A percentile compares a stretch with the other conserved stretches of the same genome.
Conservation (phyloP, 2,329 filamentous ascomycete species). For the Aspergillus ustus region DNA sequence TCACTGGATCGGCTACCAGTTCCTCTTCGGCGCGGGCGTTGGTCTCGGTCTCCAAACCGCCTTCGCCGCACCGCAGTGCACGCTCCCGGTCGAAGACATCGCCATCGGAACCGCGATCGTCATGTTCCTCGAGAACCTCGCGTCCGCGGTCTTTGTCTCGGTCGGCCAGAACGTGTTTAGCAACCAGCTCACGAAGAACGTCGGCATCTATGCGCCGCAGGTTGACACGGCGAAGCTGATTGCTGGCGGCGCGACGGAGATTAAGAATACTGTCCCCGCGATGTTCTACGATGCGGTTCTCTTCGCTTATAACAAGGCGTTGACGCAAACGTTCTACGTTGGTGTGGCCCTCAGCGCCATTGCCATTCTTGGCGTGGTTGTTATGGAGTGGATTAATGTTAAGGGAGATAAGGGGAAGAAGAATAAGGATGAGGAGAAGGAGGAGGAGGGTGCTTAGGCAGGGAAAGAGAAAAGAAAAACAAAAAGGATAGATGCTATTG, state of each 20-base stretch:
- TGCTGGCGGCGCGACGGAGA: slow-evolving; percentile 17
- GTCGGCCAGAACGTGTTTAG: slow-evolving; percentile 24
- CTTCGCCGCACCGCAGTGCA: slow-evolving; percentile 7
- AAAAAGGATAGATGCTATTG: neutral
- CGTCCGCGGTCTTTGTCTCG: slow-evolving; percentile 14
- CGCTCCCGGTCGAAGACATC: slow-evolving; percentile 13
- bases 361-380: slow-evolving; percentile 11
- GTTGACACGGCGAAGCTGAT: slow-evolving; percentile 15
- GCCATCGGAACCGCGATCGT: slow-evolving; percentile 15
- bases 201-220: slow-evolving; percentile 11
- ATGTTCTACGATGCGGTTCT: slow-evolving; percentile 10
- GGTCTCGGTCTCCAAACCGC: slow-evolving; percentile 16
- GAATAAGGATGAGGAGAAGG: neutral
- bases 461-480: neutral
- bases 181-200: slow-evolving; percentile 18
- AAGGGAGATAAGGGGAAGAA: neutral
- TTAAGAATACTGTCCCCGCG: slow-evolving; percentile 5
- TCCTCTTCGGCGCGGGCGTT: slow-evolving; percentile 17
- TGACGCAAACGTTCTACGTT: slow-evolving; percentile 22
- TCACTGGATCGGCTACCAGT: slow-evolving; percentile 23
- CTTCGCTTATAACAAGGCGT: slow-evolving; percentile 20
- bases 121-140: slow-evolving; percentile 17
- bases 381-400: slow-evolving; percentile 22
- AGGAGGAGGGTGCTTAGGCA: neutral
- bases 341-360: slow-evolving; percentile 16